Evolutionary conservation across 305 asterid species (phyloP).

Genomic region (Fraxinus angustifolia): DNA sequence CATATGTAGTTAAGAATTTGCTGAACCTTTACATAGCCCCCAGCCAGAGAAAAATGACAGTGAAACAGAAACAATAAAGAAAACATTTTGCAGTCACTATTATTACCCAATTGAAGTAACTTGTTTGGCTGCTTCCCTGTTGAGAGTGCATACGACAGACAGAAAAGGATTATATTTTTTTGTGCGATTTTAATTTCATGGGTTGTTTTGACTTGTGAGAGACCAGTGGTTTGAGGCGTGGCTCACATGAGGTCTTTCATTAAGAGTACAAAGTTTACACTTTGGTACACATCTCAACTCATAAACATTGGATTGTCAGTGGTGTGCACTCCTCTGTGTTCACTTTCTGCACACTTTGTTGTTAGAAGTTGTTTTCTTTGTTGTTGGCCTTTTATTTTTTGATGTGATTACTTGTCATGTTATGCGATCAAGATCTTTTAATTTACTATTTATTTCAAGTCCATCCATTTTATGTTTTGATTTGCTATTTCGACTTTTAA

Average conservation of each 20-base stretch:
- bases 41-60: not conserved
- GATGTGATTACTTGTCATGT: not conserved
- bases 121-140: not conserved
- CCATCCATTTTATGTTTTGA: not conserved
- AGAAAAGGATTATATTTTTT: not conserved
- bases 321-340: not conserved
- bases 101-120: not conserved
- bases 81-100: not conserved
- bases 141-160: not conserved
- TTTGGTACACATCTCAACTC: not conserved
- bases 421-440: not conserved
- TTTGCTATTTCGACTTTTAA: not conserved
- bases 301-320: not conserved
- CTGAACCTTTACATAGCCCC: not conserved
- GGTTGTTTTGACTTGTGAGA: not conserved
- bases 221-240: not conserved
- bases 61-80: not conserved
- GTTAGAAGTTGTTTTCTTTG: not conserved
- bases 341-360: not conserved
- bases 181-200: not conserved
- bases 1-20: not conserved
- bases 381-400: not conserved
- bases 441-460: not conserved
- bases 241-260: not conserved
- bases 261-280: not conserved